These are phyloP conservation scores for Camellia japonica DNA, from an alignment of 148 eudicot species.

Conservation along the genomic window DNA sequence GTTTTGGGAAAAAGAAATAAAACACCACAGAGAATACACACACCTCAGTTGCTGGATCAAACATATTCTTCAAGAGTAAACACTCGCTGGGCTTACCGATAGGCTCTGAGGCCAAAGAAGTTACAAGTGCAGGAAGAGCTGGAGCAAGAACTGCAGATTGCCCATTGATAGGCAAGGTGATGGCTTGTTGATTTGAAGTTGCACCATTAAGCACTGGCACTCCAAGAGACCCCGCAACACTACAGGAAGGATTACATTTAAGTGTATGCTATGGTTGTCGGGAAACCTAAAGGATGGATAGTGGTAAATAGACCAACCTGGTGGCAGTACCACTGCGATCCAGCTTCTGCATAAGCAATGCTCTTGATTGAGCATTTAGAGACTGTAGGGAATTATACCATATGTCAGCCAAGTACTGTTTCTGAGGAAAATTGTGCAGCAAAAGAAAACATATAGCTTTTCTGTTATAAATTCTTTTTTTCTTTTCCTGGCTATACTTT, in stretches of 20 bases:
- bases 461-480: too few relatives aligned
- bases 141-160: conserved; percentile 42
- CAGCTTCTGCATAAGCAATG: conserved; percentile 79
- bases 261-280: neutral
- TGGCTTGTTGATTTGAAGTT: conserved; percentile 53
- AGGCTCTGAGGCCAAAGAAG: conserved; percentile 56
- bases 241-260: conserved; percentile 18
- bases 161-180: conserved; percentile 48
- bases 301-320: conserved; percentile 43
- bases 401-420: neutral
- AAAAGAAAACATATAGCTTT: neutral
- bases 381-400: conserved; percentile 41
- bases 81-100: conserved; percentile 85
- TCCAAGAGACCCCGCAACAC: conserved; percentile 62
- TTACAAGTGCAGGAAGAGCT: conserved; percentile 49
- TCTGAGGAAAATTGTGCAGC: neutral
- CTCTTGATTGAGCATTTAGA: conserved; percentile 89
- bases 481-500: too few relatives aligned
- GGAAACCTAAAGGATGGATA: neutral
- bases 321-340: conserved; percentile 84
- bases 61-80: conserved; percentile 80
- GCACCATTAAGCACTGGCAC: conserved; percentile 57
- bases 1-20: neutral
- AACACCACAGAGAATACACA: neutral
- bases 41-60: conserved; percentile 89